phyloP scores from a whole-genome alignment of 2,329 filamentous ascomycete genomes.

The Bertia moriformis region DNA sequence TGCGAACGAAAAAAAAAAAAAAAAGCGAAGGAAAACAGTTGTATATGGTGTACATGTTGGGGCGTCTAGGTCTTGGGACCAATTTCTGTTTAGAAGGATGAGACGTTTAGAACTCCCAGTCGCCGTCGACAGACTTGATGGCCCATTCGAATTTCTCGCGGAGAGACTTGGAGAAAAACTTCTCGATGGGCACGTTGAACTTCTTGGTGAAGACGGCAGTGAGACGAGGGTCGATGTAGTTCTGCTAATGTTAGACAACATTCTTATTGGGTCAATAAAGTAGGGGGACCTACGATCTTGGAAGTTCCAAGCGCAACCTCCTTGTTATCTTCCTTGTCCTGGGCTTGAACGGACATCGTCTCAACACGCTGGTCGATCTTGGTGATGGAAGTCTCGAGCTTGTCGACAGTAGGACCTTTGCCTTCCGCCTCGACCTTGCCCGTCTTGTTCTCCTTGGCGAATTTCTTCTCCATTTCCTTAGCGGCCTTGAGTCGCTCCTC shows the following conservation, averaged over 20 bases:
- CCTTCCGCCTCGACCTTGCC: conserved; percentile 88
- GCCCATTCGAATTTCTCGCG: conserved; percentile 99
- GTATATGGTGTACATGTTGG: too few relatives aligned
- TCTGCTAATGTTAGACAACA: conserved; percentile 41
- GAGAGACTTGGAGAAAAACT: conserved; percentile 93
- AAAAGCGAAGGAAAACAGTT: too few relatives aligned
- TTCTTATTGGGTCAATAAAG: too few relatives aligned
- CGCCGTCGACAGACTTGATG: conserved; percentile 84
- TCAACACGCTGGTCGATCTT: conserved; percentile 82
- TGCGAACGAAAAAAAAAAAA: too few relatives aligned
- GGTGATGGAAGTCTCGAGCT: conserved; percentile 59
- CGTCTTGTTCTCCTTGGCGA: conserved; percentile 88
- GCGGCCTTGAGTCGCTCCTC: conserved; percentile 67
- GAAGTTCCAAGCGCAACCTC: conserved; percentile 95
- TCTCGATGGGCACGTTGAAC: conserved; percentile 92
- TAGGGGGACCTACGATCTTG: conserved; percentile 72
- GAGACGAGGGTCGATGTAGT: conserved; percentile 95
- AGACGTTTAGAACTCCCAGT: conserved; percentile 95
- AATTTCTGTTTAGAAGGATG: too few relatives aligned
- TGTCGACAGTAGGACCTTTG: conserved; percentile 66
- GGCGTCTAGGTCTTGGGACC: too few relatives aligned
- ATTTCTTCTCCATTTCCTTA: conserved; percentile 75
- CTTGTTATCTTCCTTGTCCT: conserved; percentile 97
- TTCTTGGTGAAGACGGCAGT: conserved; percentile 97
- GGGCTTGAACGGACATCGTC: conserved; percentile 69